A percentile compares a stretch with the other conserved stretches of the same genome.
These are phyloP conservation scores for Mycena venus DNA, from an alignment of 768 basidiomycete species.

Conservation along the genomic window DNA sequence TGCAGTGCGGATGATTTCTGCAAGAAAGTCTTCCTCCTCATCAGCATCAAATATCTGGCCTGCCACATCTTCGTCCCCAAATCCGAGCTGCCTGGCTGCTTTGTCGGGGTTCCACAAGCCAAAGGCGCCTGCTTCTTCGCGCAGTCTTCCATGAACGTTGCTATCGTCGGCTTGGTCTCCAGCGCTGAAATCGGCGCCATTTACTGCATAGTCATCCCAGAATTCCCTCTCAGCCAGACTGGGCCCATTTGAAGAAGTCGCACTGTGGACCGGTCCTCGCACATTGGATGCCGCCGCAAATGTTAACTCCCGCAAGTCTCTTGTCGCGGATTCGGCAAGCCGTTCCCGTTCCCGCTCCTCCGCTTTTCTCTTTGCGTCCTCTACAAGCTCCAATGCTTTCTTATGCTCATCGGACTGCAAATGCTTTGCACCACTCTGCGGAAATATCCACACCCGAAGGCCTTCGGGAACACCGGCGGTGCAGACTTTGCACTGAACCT, in stretches of 20 bases:
- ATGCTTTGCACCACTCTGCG: background rate
- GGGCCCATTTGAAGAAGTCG: background rate
- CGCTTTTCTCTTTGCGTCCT: background rate
- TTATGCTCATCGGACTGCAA: background rate
- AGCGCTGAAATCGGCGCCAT: constrained; percentile 13
- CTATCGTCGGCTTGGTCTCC: background rate
- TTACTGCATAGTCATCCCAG: background rate
- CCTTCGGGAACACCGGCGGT: background rate
- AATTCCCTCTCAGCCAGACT: background rate
- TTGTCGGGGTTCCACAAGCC: constrained; percentile 14
- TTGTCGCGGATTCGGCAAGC: background rate
- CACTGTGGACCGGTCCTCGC: background rate
- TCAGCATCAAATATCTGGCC: background rate
- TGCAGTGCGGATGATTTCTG: background rate
- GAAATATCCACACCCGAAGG: background rate
- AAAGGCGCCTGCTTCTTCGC: background rate
- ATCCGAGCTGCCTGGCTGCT: background rate
- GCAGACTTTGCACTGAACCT: constrained; percentile 1
- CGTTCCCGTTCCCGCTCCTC: too few species aligned
- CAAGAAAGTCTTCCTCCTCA: constrained; percentile 7
- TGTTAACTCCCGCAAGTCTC: background rate
- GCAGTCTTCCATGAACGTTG: background rate
- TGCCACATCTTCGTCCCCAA: background rate
- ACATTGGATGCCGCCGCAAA: background rate
- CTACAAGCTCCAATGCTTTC: background rate